phyloP scores from a whole-genome alignment of 495 filamentous ascomycete species.

The Stereocaulon alpinum region DNA sequence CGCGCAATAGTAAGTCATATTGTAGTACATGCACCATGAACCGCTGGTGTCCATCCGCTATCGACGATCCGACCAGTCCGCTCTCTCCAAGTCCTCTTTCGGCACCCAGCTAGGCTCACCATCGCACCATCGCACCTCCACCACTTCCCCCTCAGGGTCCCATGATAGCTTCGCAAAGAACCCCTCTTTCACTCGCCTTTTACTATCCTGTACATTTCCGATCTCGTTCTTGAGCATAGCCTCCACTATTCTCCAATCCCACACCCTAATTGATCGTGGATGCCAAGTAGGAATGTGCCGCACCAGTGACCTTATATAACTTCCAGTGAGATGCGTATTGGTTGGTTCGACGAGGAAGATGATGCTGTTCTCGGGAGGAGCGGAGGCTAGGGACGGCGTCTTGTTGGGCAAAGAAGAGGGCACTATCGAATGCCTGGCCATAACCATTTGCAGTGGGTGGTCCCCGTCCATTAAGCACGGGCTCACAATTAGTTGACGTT shows the following conservation, averaged over 20 bases:
- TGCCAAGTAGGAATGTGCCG: not conserved
- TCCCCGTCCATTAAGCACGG: not conserved
- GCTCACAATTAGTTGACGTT: slow-evolving; percentile 8
- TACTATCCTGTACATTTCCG: not conserved
- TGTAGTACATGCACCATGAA: too few species aligned
- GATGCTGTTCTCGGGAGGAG: not conserved
- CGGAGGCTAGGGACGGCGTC: not conserved
- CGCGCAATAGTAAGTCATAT: too few species aligned
- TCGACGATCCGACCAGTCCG: not conserved
- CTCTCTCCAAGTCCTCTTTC: not conserved
- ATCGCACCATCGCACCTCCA: not conserved
- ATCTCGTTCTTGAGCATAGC: not conserved
- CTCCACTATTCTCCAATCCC: slow-evolving; percentile 15
- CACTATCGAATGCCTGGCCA: not conserved
- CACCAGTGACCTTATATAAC: slow-evolving; percentile 1
- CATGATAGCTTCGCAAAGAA: slow-evolving; percentile 5
- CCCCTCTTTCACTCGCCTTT: not conserved
- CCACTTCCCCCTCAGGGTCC: not conserved
- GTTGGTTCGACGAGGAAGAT: slow-evolving; percentile 7
- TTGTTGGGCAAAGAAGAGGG: not conserved
- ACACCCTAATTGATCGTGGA: slow-evolving; percentile 8
- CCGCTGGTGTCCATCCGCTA: too few species aligned
- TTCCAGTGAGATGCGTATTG: not conserved
- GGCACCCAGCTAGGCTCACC: not conserved
- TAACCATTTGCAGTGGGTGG: not conserved